These are phyloP conservation scores for Cornus controversa DNA, from an alignment of 148 eudicot species.

Conservation along the genomic window DNA sequence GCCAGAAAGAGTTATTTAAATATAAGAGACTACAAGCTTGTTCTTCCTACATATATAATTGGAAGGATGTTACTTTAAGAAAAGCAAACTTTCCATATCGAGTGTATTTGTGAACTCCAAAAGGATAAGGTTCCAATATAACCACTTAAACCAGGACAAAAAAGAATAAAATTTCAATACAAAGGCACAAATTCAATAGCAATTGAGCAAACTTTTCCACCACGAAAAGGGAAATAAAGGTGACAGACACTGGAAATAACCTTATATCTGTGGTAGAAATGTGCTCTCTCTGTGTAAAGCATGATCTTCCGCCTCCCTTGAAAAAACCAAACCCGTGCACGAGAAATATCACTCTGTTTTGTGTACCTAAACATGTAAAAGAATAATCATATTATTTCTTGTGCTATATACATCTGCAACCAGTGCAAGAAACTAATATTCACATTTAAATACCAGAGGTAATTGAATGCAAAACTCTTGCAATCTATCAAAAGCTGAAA, in stretches of 20 bases:
- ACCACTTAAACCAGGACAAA: background rate
- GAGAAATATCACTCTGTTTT: slow-evolving; percentile 74
- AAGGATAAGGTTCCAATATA: background rate
- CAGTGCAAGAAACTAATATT: background rate
- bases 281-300: slow-evolving; percentile 94
- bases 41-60: background rate
- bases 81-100: background rate
- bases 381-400: slow-evolving; percentile 1
- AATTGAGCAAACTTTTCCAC: background rate
- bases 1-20: background rate
- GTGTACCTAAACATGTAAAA: slow-evolving; percentile 50
- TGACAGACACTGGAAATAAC: slow-evolving; percentile 19
- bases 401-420: background rate
- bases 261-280: slow-evolving; percentile 96
- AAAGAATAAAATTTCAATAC: background rate
- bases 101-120: background rate
- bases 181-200: background rate
- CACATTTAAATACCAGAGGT: background rate
- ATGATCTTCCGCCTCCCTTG: slow-evolving; percentile 72
- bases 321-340: slow-evolving; percentile 76
- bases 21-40: background rate
- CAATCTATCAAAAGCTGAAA: background rate
- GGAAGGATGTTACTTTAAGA: background rate
- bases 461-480: background rate
- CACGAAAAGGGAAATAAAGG: background rate